Base-by-base conservation (phyloP, 2,329 filamentous ascomycete genomes). In the Colletotrichum trifolii region DNA sequence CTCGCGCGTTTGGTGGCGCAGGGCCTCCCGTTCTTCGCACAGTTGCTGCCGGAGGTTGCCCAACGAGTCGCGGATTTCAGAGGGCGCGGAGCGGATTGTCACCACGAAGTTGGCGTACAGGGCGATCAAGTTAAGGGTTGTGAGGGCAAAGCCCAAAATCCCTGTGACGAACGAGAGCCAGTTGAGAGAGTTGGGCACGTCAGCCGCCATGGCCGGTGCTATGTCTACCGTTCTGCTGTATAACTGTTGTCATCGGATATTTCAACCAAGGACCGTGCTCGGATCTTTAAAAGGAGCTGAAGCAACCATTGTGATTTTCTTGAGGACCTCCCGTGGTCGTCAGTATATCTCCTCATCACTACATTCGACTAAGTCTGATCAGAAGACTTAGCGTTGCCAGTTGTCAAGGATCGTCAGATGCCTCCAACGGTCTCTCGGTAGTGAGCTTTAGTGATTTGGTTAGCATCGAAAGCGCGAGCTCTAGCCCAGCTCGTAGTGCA, bases 91-190 rank as follows among this genome's bases (percentile, higher is more conserved):
- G 9, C 47, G 52, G 11, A 66, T 62, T 2, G 63, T 66, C 10
- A 59, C 47, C 15, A 66, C 59, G 8, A 66, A 66, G 36, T 57
- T 66, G 25, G 33, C 63, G 47, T 66, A 66, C 36, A 66, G 13
- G 8, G 63, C 63, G 36, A 66, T 40, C 40, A 66, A 48, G 53
- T 66, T 66, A 42, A 66, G 63, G 4, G 43, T 48, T 10, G 63
- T 66, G 36, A 66, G 53, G 33, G 35, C 63, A 34, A 66, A 66
- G 15, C 58, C 39, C 15, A 66, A 58, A 47, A 66, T 66, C 52
- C 63, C 63, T 1, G 63, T 66, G 8, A 66, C 47, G 36, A 66
- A 66, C 8, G 63, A 66, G 15, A 66, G 45, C 63, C 63, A 66
- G 33, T 66, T 66, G 9, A 66, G 53, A 0, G 63, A 66, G 47